Evolutionary conservation across 2,329 filamentous ascomycete species (phyloP).

Genomic region (Pestalotiopsis sp.): DNA sequence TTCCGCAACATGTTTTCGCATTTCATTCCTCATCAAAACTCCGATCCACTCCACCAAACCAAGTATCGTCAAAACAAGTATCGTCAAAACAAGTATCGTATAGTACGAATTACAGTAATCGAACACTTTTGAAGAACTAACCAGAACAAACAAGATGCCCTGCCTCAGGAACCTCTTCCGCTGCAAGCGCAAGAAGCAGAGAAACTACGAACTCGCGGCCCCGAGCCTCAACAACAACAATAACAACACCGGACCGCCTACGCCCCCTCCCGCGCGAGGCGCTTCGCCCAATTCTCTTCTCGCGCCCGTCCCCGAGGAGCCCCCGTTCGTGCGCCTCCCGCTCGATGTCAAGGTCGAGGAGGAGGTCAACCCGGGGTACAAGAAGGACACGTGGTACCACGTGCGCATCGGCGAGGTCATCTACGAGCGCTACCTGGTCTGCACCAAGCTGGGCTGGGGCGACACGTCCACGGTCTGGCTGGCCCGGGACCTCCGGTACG

Average conservation of each 20-base stretch:
- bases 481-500: not conserved
- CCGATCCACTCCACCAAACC: no score
- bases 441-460: slow-evolving; percentile 11
- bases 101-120: no score
- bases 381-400: slow-evolving; percentile 1
- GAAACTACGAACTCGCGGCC: not conserved
- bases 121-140: no score
- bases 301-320: not conserved
- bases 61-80: no score
- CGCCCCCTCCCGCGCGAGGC: not conserved
- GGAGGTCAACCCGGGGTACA: slow-evolving; percentile 4
- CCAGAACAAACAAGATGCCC: not conserved
- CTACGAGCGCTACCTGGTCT: slow-evolving; percentile 1
- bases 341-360: slow-evolving; percentile 6
- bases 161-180: not conserved
- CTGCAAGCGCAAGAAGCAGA: not conserved
- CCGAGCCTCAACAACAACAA: not conserved
- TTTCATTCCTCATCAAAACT: no score
- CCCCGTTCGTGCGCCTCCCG: not conserved
- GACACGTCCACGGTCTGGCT: not conserved
- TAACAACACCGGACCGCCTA: not conserved
- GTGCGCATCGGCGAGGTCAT: slow-evolving; percentile 11
- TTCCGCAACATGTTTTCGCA: no score
- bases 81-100: no score
- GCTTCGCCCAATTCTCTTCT: not conserved